Conservation (phyloP, 495 filamentous ascomycete genomes). For the Usnea hakonensis region DNA sequence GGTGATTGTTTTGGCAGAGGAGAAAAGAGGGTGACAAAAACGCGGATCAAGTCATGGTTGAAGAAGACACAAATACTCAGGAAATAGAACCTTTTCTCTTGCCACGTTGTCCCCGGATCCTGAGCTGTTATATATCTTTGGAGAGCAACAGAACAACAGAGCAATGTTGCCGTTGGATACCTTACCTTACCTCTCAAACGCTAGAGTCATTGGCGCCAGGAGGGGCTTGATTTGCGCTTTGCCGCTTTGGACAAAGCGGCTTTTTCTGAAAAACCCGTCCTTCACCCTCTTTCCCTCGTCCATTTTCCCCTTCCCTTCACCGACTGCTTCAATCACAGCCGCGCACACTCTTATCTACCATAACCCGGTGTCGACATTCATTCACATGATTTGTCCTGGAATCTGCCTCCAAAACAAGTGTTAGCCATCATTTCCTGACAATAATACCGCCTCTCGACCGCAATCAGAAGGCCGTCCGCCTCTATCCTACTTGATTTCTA, state of each 20-base stretch:
- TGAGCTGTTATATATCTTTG: neutral
- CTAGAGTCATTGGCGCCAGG: neutral
- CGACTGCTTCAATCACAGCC: neutral
- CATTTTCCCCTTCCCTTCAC: neutral
- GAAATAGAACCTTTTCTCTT: neutral
- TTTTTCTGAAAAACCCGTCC: neutral
- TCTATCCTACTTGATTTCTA: neutral
- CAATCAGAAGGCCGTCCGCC: neutral
- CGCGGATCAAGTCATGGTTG: neutral
- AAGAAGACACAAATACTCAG: neutral
- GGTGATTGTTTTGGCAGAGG: neutral
- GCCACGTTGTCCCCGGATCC: neutral
- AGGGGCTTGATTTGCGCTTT: neutral
- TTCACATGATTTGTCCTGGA: neutral
- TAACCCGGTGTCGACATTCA: neutral
- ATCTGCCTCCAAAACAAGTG: neutral
- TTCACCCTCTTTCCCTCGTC: neutral
- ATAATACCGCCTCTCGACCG: slow-evolving; percentile 5
- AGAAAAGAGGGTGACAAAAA: neutral
- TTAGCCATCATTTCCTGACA: neutral
- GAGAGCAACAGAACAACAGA: neutral
- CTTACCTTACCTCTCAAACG: no score
- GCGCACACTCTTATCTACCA: neutral
- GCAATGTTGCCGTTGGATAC: neutral
- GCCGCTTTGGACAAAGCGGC: neutral